Percentiles rank a stretch among this genome's conserved stretches.
Conservation (phyloP, 192 early-diverging fungal genomes). For the Phycomyces nitens region DNA sequence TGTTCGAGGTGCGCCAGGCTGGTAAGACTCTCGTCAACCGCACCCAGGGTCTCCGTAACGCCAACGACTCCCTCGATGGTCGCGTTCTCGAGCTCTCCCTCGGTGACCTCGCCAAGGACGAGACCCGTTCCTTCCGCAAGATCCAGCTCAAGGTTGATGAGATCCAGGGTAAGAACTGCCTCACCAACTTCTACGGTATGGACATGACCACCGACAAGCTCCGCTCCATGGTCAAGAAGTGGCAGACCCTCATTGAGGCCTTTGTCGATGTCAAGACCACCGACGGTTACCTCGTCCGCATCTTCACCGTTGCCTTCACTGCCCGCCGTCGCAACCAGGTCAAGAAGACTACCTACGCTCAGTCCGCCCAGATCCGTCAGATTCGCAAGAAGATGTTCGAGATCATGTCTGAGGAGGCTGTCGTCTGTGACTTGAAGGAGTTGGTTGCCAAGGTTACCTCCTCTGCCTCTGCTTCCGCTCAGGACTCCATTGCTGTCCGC, state of each 20-base stretch:
- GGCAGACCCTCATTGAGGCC: conserved; percentile 97
- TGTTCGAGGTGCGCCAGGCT: conserved; percentile 86
- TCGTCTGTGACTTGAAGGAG: conserved; percentile 91
- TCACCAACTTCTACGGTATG: conserved; percentile 99
- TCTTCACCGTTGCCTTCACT: conserved; percentile 94
- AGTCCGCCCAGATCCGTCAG: conserved; percentile 91
- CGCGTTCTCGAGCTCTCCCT: conserved; percentile 95
- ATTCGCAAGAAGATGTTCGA: conserved; percentile 99
- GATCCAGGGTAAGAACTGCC: conserved; percentile 94
- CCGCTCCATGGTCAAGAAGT: conserved; percentile 97
- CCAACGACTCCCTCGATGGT: conserved; percentile 91
- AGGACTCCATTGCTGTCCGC: conserved; percentile 92
- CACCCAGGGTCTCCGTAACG: conserved; percentile 97
- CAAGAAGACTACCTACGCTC: conserved; percentile 97
- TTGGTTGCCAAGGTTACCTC: conserved; percentile 93
- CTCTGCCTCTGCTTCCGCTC: conserved; percentile 34
- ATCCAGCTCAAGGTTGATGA: conserved; percentile 93
- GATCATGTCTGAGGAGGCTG: conserved; percentile 86
- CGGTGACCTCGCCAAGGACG: conserved; percentile 88
- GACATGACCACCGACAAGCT: conserved; percentile 99
- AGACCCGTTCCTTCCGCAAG: conserved; percentile 93
- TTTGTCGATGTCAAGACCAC: conserved; percentile 99
- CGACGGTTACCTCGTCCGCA: conserved; percentile 97
- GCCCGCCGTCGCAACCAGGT: conserved; percentile 89
- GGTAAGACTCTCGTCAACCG: conserved; percentile 99